Conservation (phyloP, 2,329 filamentous ascomycete species). For the Dactylellina haptotyla region DNA sequence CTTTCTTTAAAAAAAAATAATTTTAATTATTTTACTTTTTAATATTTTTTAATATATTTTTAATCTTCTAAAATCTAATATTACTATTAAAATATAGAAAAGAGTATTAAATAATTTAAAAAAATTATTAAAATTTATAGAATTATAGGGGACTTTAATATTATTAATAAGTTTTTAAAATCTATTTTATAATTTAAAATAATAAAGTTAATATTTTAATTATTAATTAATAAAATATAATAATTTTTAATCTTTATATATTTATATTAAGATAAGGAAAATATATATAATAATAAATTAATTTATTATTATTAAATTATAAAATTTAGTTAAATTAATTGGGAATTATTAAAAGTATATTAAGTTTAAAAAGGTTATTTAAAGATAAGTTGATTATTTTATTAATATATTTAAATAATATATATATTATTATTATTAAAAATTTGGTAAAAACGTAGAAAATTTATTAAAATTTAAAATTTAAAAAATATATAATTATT, state of each 20-base stretch:
- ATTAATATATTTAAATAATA: background rate
- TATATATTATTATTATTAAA: background rate
- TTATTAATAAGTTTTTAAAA: background rate
- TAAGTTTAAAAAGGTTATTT: background rate
- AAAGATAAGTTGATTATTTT: background rate
- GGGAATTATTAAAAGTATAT: background rate
- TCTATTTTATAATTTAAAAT: no score
- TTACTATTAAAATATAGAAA: no score
- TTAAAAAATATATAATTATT: background rate
- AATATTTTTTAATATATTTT: no score
- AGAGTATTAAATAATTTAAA: no score
- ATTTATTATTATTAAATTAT: background rate
- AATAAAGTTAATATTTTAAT: no score
- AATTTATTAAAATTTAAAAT: background rate
- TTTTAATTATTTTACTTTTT: no score
- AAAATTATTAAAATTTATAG: no score
- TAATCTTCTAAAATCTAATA: no score
- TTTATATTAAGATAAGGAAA: background rate
- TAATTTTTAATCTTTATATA: background rate
- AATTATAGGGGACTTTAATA: no score
- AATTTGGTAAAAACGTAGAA: background rate
- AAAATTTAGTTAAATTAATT: background rate
- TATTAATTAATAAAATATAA: background rate
- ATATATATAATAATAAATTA: background rate
- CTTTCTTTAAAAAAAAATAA: no score